These are phyloP conservation scores for Suhomyces sp. DNA, from an alignment of 805 yeast species.

Conservation along the genomic window DNA sequence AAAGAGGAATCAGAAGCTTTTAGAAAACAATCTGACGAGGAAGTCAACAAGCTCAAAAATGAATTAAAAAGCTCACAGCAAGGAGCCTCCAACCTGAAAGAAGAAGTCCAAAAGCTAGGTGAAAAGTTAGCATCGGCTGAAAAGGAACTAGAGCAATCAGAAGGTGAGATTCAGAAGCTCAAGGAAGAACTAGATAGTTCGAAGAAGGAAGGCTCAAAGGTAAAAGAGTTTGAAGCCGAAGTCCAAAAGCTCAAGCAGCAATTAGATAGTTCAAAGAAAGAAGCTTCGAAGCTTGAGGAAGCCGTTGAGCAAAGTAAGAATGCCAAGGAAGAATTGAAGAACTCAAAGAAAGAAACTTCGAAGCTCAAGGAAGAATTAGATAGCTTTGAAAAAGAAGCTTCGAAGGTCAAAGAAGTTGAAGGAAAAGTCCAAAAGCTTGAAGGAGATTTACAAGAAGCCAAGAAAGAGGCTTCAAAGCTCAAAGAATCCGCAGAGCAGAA, in stretches of 20 bases:
- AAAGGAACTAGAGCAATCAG: neutral
- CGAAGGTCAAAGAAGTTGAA: no score
- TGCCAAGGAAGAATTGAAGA: neutral
- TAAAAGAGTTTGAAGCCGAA: neutral
- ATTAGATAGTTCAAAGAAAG: neutral
- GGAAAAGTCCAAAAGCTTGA: no score
- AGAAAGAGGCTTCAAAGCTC: no score
- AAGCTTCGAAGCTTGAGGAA: neutral
- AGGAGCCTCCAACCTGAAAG: neutral
- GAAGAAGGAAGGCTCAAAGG: neutral
- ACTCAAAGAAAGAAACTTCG: neutral
- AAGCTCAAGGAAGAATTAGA: no score
- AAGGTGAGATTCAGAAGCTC: neutral
- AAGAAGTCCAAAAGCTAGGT: neutral
- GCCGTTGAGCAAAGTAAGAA: neutral
- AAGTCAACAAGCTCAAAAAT: neutral
- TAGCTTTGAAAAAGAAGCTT: no score
- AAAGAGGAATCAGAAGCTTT: neutral
- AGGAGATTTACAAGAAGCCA: no score
- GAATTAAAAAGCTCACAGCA: constrained; percentile 5
- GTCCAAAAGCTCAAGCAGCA: neutral
- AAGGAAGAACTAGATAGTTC: neutral
- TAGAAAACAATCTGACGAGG: neutral
- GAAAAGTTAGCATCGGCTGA: neutral
- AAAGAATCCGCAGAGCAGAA: no score